Conservation (phyloP, 257 asterid species). For the Plectranthus barbatus region DNA sequence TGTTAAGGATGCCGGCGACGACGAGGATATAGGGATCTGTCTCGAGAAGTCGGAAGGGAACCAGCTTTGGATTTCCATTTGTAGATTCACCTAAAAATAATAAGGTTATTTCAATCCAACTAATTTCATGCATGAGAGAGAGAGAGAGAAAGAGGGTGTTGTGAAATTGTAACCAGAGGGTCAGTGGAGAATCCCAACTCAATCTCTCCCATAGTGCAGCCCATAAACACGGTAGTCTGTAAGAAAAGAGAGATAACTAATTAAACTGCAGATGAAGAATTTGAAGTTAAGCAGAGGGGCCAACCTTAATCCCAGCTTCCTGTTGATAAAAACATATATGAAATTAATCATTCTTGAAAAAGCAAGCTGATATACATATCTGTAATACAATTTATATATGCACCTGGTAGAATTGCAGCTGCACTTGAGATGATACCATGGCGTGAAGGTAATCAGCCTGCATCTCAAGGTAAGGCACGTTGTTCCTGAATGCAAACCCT, state of each 20-base stretch:
- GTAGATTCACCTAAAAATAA: conserved; percentile 38
- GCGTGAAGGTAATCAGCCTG: conserved; percentile 15
- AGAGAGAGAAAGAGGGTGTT: neutral
- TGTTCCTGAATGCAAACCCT: conserved; percentile 50
- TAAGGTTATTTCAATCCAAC: neutral
- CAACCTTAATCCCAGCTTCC: conserved; percentile 78
- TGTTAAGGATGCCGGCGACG: conserved; percentile 54
- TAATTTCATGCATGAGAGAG: neutral
- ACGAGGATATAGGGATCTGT: conserved; percentile 19
- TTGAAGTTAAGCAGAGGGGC: neutral
- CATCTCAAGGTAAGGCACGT: conserved; percentile 30
- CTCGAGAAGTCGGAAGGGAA: conserved; percentile 30
- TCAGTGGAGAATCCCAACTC: conserved; percentile 56
- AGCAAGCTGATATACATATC: no score
- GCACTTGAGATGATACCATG: conserved; percentile 28
- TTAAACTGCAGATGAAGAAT: neutral
- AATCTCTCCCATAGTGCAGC: conserved; percentile 58
- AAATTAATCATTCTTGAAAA: neutral
- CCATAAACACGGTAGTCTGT: conserved; percentile 57
- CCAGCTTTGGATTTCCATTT: conserved; percentile 35
- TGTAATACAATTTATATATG: no score
- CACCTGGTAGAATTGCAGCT: conserved; percentile 57
- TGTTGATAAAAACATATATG: conserved; percentile 15
- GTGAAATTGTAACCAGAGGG: conserved; percentile 29
- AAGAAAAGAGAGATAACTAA: neutral